Base-by-base conservation (phyloP, 768 basidiomycete species). In the Boletus rex-veris region DNA sequence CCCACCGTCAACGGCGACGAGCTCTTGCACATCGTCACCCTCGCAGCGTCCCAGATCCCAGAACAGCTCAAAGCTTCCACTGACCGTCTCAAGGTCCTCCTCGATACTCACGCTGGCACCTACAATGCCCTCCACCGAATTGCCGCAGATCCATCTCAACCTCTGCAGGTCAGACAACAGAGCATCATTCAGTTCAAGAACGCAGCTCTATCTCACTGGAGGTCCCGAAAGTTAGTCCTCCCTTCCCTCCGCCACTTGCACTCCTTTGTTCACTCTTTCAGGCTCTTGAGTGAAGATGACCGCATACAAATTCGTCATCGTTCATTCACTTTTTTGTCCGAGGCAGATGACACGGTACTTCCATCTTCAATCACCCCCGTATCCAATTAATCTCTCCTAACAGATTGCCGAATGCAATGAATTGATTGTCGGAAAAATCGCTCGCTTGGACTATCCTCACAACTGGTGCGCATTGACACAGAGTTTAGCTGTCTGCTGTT, bases 101-200 rank as follows among this genome's bases (percentile, higher is more conserved):
- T 88, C 24, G 81, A 85, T 45, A 64, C 61, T 28, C 79, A 82
- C 72, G 77, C 82, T 45, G 91, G 90, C 39, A 81, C 86, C 1
- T 88, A 80, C 61, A 82, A 88, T 63, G 78, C 80, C 18, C 74
- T 93, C 45, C 82, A 88, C 59, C 80, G 85, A 58, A 90, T 92
- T 67, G 88, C 89, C 21, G 75, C 82, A 28, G 78, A 83, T 59
- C 73, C 71, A 57, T 69, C 76, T 2, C 68, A 85, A n/a, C 85
- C 88, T 14, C 68, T 87, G 36, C 73, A 73, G 15, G 79, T 93
- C 46, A 83, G 92, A 39, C 81, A 88, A 60, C 88, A 90, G 67
- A 84, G 88, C 24, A 90, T 92, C 58, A 88, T 95, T 51, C 91
- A 92, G 64, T 88, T 94, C 74, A 95, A 95, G 73, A 95, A 94